These are phyloP conservation scores for Ophiostoma sp. DNA, from an alignment of 2,329 filamentous ascomycete species.

Conservation along the genomic window DNA sequence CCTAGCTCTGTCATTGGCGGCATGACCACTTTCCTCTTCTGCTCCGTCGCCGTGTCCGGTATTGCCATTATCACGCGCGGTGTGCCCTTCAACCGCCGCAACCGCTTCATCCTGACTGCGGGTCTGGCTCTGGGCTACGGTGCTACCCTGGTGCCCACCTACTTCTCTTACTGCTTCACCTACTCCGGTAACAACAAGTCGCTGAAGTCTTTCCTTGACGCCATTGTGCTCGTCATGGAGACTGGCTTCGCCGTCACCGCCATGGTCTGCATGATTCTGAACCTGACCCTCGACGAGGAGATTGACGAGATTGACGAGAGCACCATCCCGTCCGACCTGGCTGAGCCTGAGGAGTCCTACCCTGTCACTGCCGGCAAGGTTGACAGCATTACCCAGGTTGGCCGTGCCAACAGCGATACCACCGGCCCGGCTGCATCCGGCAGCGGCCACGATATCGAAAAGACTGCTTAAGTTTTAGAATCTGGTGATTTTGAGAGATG, in stretches of 20 bases:
- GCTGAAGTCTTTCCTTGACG: slow-evolving; percentile 68
- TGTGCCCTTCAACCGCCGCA: slow-evolving; percentile 70
- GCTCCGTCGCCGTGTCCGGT: slow-evolving; percentile 68
- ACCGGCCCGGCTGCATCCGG: slow-evolving; percentile 9
- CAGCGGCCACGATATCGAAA: slow-evolving; percentile 13
- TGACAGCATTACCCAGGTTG: neutral
- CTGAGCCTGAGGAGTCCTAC: slow-evolving; percentile 18
- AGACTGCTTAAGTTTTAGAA: neutral
- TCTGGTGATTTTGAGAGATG: neutral
- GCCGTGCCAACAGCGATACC: slow-evolving; percentile 11
- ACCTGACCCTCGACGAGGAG: slow-evolving; percentile 67
- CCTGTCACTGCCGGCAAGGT: neutral
- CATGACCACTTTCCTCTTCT: slow-evolving; percentile 78
- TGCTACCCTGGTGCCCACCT: slow-evolving; percentile 59
- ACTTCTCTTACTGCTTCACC: slow-evolving; percentile 67
- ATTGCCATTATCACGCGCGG: slow-evolving; percentile 67
- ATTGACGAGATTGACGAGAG: slow-evolving; percentile 59
- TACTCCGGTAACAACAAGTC: slow-evolving; percentile 62
- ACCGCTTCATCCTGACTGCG: slow-evolving; percentile 74
- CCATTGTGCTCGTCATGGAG: slow-evolving; percentile 66
- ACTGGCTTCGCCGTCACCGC: slow-evolving; percentile 72
- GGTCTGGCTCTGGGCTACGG: slow-evolving; percentile 68
- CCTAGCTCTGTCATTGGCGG: slow-evolving; percentile 61
- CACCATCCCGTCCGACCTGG: slow-evolving; percentile 19
- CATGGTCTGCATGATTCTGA: slow-evolving; percentile 65